Evolutionary conservation across 768 basidiomycete species (phyloP).

Genomic region (Botryobasidium botryosum): DNA sequence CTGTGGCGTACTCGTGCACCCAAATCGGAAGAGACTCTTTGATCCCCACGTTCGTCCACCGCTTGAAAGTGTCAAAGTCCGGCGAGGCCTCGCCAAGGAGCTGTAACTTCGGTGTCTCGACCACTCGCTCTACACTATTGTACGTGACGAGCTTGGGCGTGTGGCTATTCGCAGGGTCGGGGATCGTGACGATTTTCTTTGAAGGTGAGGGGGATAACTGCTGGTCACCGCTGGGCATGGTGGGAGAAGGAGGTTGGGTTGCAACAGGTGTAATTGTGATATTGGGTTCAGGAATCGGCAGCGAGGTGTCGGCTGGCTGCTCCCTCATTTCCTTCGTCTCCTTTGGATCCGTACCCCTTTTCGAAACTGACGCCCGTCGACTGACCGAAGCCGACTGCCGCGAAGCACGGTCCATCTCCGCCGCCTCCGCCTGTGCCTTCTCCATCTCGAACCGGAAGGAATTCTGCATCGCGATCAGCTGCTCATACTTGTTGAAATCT

Average conservation of each 20-base stretch:
- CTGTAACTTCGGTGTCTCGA: slow-evolving; percentile 58
- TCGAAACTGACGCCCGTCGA: background rate
- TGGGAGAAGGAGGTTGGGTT: too few relatives aligned
- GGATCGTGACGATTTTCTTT: background rate
- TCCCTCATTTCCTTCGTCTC: slow-evolving; percentile 2
- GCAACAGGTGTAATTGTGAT: too few relatives aligned
- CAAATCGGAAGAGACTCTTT: slow-evolving; percentile 77
- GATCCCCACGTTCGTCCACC: slow-evolving; percentile 73
- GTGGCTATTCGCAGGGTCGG: background rate
- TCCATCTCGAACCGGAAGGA: slow-evolving; percentile 64
- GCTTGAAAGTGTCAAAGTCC: slow-evolving; percentile 61
- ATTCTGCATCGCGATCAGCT: slow-evolving; percentile 64
- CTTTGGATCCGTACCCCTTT: background rate
- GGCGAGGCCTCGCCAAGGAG: slow-evolving; percentile 82
- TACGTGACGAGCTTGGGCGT: slow-evolving; percentile 10
- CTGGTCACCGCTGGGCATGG: background rate
- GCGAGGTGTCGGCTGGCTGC: too few relatives aligned
- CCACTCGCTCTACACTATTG: slow-evolving; percentile 9
- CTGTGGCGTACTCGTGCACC: slow-evolving; percentile 73
- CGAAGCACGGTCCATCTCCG: too few relatives aligned
- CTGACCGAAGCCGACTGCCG: too few relatives aligned
- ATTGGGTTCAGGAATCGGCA: too few relatives aligned
- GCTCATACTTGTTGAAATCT: slow-evolving; percentile 66
- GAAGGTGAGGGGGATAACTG: slow-evolving; percentile 4
- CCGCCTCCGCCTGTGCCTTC: slow-evolving; percentile 10